Evolutionary conservation across 352 stramenopile genomes (phyloP).

Genomic region (Globisporangium barbulae): DNA sequence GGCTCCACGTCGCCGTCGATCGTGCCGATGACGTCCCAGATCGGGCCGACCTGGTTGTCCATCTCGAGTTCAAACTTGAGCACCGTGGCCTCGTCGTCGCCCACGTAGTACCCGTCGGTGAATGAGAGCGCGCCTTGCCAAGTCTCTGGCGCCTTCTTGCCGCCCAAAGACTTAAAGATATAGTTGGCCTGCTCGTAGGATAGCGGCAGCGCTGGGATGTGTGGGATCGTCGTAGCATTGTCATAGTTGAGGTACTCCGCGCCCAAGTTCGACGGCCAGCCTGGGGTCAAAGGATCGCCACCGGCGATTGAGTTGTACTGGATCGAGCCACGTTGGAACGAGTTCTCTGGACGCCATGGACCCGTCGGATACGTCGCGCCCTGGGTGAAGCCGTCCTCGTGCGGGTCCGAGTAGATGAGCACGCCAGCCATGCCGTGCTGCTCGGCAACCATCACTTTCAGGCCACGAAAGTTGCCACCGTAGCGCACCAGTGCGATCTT

Average conservation of each 20-base stretch:
- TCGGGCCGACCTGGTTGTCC: slow-evolving; percentile 71
- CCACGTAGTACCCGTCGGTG: slow-evolving; percentile 61
- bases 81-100: slow-evolving; percentile 56
- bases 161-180: slow-evolving; percentile 67
- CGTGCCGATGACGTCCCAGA: slow-evolving; percentile 87
- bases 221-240: slow-evolving; percentile 55
- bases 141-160: slow-evolving; percentile 37
- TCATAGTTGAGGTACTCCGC: slow-evolving; percentile 37
- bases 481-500: slow-evolving; percentile 89
- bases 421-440: slow-evolving; percentile 63
- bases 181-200: slow-evolving; percentile 79
- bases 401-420: slow-evolving; percentile 89
- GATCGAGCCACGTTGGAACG: slow-evolving; percentile 84
- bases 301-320: slow-evolving; percentile 75
- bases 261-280: slow-evolving; percentile 41
- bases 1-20: slow-evolving; percentile 61
- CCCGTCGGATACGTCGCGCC: slow-evolving; percentile 76
- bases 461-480: slow-evolving; percentile 61
- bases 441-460: slow-evolving; percentile 87
- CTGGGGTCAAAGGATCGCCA: slow-evolving; percentile 66
- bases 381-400: slow-evolving; percentile 71
- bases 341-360: slow-evolving; percentile 67
- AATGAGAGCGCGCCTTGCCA: slow-evolving; percentile 73
- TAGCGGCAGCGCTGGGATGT: slow-evolving; percentile 65
- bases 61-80: slow-evolving; percentile 68